Base-by-base conservation (phyloP, 495 filamentous ascomycete genomes). In the Gamarada debralockiae region DNA sequence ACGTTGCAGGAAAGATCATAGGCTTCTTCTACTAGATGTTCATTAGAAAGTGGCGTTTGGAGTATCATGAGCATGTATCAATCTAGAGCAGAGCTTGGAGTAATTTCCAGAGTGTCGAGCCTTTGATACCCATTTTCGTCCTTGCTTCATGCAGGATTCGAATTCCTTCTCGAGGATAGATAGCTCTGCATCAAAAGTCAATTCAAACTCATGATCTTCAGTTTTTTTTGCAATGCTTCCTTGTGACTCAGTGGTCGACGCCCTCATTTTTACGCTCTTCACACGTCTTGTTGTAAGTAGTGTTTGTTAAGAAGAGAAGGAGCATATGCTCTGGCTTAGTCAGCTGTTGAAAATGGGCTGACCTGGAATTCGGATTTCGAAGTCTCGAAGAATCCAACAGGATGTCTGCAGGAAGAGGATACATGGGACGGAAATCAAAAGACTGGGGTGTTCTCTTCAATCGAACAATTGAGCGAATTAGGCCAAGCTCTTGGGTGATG, bases 1-100 rank as follows among this genome's bases (percentile, higher is more conserved):
- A 97, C 78, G 89, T 92, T 68, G 82, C 90, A 63, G 92, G 92
- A 73, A 96, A 96, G 82, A 89, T 96, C 73, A 82, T 95, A 61
- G 90, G 90, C 56, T 96, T 96, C 85, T 95, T 96, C 82, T 95
- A 96, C 79, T 95, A 90, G 75, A 67, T 46, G 55, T 47, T 8
- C 24, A 25, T 38, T 39, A 31, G 52, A 50, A 50, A 34, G 39
- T 37, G 53, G 61, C 44, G 58, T 60, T 44, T 48, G 53, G 59
- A 56, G 49, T 54, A 53, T 40, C 53, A 54, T 58, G 47, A 45
- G 44, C 43, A 55, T 63, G 60, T 56, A 61, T 20, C 54, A 58
- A 60, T 60, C 61, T 58, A 24, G 50, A 43, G 42, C 54, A 52
- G 48, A 40, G 27, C 31, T 42, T 54, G 41, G 49, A 57, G 56